These are phyloP conservation scores for Acidomyces sp. DNA, from an alignment of 495 filamentous ascomycete species.

Conservation along the genomic window DNA sequence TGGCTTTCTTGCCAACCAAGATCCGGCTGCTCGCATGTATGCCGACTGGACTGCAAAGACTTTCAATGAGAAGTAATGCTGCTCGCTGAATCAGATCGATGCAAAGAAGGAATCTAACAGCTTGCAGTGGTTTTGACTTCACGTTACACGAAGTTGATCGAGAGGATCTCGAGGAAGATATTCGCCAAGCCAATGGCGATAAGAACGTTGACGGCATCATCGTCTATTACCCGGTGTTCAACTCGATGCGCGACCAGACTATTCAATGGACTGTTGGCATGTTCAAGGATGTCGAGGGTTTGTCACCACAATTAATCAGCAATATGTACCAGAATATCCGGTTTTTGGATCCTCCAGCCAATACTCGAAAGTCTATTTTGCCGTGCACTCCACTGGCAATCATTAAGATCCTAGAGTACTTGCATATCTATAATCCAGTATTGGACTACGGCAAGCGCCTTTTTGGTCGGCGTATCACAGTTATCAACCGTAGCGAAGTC, in stretches of 20 bases:
- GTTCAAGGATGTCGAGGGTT: constrained; percentile 87
- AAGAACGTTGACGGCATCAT: constrained; percentile 76
- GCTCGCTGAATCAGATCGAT: no score
- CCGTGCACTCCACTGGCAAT: constrained; percentile 92
- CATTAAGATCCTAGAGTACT: constrained; percentile 90
- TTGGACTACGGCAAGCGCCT: constrained; percentile 86
- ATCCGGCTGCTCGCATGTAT: constrained; percentile 84
- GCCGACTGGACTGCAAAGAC: constrained; percentile 97
- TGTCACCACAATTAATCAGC: constrained; percentile 86
- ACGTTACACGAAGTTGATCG: constrained; percentile 68
- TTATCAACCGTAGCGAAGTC: constrained; percentile 91
- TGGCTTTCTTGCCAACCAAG: constrained; percentile 81
- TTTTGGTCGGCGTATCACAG: constrained; percentile 80
- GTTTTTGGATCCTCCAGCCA: constrained; percentile 62
- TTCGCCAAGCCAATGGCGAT: constrained; percentile 73
- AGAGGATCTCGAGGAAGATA: constrained; percentile 74
- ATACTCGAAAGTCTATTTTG: constrained; percentile 75
- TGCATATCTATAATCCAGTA: constrained; percentile 93
- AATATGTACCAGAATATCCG: constrained; percentile 99
- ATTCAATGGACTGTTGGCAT: constrained; percentile 88
- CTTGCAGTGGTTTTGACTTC: constrained; percentile 83
- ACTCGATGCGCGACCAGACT: constrained; percentile 74
- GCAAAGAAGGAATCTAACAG: no score
- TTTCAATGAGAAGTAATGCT: constrained; percentile 85
- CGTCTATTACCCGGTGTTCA: constrained; percentile 97